Conservation (phyloP, 192 early-diverging fungal species). For the Gryganskiella cystojenkinii region DNA sequence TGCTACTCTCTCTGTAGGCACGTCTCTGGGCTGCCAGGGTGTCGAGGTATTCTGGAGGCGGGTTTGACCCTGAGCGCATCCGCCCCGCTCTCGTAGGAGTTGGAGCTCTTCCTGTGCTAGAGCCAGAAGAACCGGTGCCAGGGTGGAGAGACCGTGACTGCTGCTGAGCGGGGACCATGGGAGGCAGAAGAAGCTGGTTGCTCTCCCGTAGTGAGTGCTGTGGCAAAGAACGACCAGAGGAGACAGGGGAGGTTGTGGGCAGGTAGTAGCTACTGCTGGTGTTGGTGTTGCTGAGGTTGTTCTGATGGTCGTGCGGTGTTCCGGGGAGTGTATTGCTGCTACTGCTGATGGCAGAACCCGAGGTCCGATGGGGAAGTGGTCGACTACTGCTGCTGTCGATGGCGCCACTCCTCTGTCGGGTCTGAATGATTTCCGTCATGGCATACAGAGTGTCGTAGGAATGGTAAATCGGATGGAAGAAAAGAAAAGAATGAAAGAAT, state of each 20-base stretch:
- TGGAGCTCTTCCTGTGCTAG: no score
- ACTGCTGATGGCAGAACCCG: background rate
- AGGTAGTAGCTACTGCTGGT: background rate
- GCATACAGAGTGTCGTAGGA: background rate
- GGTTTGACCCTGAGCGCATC: slow-evolving; percentile 40
- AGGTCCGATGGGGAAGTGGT: slow-evolving; percentile 2
- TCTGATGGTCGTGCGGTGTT: background rate
- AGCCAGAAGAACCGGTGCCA: no score
- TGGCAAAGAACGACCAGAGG: background rate
- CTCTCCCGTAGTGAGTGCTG: no score
- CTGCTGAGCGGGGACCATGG: slow-evolving; percentile 15
- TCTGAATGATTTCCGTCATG: slow-evolving; percentile 22
- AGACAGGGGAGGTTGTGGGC: background rate
- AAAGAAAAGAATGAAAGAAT: no score
- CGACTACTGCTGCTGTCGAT: slow-evolving; percentile 3
- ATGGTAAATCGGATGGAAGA: background rate
- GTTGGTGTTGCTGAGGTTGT: background rate
- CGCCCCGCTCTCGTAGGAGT: background rate
- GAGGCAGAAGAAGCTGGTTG: background rate
- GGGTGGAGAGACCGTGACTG: slow-evolving; percentile 17
- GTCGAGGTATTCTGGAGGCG: slow-evolving; percentile 3
- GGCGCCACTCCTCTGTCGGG: slow-evolving; percentile 33
- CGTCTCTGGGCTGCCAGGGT: slow-evolving; percentile 13
- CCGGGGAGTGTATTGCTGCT: background rate
- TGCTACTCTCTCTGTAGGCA: slow-evolving; percentile 9